Conservation (phyloP, 768 basidiomycete species). For the Holtermanniella nyarrowii region DNA sequence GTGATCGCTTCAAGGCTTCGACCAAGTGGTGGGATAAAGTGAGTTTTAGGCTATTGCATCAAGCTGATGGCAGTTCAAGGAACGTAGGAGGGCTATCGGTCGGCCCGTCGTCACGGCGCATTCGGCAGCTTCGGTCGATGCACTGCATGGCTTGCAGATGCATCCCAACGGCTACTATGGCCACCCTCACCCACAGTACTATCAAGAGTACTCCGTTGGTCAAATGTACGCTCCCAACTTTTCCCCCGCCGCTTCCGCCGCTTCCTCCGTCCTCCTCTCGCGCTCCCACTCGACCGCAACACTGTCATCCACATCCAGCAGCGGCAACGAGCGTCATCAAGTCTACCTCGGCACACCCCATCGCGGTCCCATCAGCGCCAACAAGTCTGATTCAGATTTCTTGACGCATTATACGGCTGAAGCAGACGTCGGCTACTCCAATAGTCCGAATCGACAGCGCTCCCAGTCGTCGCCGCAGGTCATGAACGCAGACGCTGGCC, state of each 20-base stretch:
- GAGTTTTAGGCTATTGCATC: background rate
- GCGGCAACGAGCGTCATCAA: constrained; percentile 15
- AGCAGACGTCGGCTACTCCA: constrained; percentile 7
- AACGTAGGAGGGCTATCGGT: constrained; percentile 29
- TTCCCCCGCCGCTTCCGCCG: constrained; percentile 6
- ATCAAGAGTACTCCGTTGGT: background rate
- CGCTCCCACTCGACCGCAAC: constrained; percentile 29
- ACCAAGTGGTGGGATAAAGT: constrained; percentile 40
- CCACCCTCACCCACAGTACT: constrained; percentile 12
- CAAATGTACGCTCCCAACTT: constrained; percentile 13
- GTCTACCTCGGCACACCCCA: constrained; percentile 7
- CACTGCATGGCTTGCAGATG: background rate
- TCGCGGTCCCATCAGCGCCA: constrained; percentile 12
- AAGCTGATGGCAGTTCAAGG: constrained; percentile 36
- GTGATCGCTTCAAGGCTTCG: constrained; percentile 38
- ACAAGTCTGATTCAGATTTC: constrained; percentile 23
- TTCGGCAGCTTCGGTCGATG: background rate
- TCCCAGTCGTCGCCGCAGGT: constrained; percentile 36
- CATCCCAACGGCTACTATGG: constrained; percentile 2
- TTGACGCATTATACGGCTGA: constrained; percentile 13
- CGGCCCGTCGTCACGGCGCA: constrained; percentile 12
- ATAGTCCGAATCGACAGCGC: constrained; percentile 14
- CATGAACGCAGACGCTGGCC: background rate
- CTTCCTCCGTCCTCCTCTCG: constrained; percentile 13
- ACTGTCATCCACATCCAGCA: constrained; percentile 23